These are phyloP conservation scores for Thermothelomyces thermophilus DNA, from an alignment of 2,329 filamentous ascomycete genomes.

Conservation along the genomic window DNA sequence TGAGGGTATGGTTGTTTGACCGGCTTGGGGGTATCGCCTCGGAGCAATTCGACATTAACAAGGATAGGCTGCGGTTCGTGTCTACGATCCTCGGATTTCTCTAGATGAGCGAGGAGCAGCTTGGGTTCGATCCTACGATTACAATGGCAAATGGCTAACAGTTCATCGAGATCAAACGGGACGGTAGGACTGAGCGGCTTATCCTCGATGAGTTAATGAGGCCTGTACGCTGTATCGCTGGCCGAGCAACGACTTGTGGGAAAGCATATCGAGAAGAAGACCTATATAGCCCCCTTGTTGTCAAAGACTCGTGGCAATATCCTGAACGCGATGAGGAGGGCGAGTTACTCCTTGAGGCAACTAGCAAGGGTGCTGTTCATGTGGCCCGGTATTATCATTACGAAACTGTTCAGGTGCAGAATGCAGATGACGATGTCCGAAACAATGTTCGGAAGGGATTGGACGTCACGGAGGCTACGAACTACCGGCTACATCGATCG, in stretches of 20 bases:
- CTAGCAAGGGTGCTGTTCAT: conserved; percentile 22
- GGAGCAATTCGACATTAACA: no score
- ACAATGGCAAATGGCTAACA: no score
- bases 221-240: no score
- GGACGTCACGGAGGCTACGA: background rate
- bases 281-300: conserved; percentile 18
- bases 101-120: no score
- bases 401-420: background rate
- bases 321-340: conserved; percentile 31
- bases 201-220: no score
- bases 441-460: background rate
- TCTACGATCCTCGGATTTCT: no score
- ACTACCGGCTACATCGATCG: background rate
- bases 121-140: no score
- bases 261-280: background rate
- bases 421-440: background rate
- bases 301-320: conserved; percentile 37
- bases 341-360: conserved; percentile 30
- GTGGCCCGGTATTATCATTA: background rate
- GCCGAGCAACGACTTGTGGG: background rate
- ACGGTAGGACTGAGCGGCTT: no score
- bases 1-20: no score
- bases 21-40: no score
- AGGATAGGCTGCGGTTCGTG: no score
- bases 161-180: no score